phyloP scores from a whole-genome alignment of 306 rosid species.

The Cajanus cajan region DNA sequence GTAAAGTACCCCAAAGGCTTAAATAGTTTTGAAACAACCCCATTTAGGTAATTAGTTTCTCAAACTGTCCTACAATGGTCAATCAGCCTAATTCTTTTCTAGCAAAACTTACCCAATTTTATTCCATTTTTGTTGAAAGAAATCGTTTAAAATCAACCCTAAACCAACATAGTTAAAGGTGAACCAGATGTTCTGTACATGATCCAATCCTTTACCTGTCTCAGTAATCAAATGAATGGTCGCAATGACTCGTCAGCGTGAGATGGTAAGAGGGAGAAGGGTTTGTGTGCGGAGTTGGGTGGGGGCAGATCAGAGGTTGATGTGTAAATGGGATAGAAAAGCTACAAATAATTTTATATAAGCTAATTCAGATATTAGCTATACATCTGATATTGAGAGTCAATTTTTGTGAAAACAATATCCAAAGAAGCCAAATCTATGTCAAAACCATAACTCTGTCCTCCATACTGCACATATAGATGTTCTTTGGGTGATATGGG shows the following conservation, averaged over 20 bases:
- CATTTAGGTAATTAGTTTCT: no score
- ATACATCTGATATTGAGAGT: constrained; percentile 50
- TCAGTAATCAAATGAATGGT: background rate
- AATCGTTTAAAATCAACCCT: background rate
- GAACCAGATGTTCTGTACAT: background rate
- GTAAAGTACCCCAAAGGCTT: no score
- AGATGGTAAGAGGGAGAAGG: background rate
- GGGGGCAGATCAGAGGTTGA: background rate
- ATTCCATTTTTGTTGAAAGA: background rate
- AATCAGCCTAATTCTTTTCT: no score
- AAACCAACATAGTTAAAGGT: background rate
- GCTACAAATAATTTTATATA: background rate
- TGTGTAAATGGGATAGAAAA: background rate
- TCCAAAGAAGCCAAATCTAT: constrained; percentile 60
- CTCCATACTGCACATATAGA: constrained; percentile 79
- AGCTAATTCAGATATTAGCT: constrained; percentile 15
- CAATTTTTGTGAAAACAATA: constrained; percentile 54
- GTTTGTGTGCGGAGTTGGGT: background rate
- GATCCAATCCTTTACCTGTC: background rate
- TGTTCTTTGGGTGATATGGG: constrained; percentile 56
- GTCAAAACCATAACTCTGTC: constrained; percentile 77
- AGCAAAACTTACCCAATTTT: background rate
- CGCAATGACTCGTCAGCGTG: background rate
- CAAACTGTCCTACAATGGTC: no score
- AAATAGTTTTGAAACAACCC: no score